phyloP scores from a whole-genome alignment of 2,329 filamentous ascomycete genomes.

The Sarocladiaceae sp. region DNA sequence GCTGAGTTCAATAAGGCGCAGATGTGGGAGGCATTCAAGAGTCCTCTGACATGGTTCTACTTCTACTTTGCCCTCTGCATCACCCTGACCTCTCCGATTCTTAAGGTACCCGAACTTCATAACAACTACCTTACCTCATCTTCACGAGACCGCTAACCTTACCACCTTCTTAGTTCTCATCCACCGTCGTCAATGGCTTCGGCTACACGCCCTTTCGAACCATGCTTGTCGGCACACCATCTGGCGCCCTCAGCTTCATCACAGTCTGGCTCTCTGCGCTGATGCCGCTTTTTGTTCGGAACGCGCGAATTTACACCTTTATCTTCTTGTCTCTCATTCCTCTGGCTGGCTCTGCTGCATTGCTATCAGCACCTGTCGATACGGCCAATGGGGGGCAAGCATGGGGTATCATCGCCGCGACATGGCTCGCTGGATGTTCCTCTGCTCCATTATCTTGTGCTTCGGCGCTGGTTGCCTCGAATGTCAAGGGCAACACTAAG shows the following conservation, averaged over 20 bases:
- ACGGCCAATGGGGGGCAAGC: too few species aligned
- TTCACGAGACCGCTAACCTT: too few species aligned
- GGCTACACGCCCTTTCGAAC: conserved; percentile 12
- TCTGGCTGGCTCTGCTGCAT: conserved; percentile 18
- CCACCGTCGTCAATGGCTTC: conserved; percentile 12
- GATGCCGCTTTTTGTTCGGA: conserved; percentile 15
- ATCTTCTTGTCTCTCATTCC: not conserved
- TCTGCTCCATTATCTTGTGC: conserved; percentile 15
- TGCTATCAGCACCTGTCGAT: conserved; percentile 19
- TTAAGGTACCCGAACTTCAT: conserved; percentile 16
- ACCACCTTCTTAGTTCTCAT: not conserved
- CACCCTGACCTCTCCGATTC: conserved; percentile 17
- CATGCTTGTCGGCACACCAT: conserved; percentile 12
- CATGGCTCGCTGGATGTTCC: conserved; percentile 19
- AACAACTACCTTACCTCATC: too few species aligned
- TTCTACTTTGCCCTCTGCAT: conserved; percentile 18
- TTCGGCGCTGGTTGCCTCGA: conserved; percentile 20
- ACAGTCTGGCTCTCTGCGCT: conserved; percentile 16
- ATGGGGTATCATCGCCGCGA: too few species aligned
- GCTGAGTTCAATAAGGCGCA: conserved; percentile 16
- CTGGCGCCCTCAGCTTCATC: conserved; percentile 1
- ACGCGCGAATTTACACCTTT: conserved; percentile 15
- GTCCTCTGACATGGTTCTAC: conserved; percentile 13
- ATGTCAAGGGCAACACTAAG: conserved; percentile 26
- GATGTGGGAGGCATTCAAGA: conserved; percentile 16